phyloP scores from a whole-genome alignment of 2,329 filamentous ascomycete species.

The Calonectria naviculata region DNA sequence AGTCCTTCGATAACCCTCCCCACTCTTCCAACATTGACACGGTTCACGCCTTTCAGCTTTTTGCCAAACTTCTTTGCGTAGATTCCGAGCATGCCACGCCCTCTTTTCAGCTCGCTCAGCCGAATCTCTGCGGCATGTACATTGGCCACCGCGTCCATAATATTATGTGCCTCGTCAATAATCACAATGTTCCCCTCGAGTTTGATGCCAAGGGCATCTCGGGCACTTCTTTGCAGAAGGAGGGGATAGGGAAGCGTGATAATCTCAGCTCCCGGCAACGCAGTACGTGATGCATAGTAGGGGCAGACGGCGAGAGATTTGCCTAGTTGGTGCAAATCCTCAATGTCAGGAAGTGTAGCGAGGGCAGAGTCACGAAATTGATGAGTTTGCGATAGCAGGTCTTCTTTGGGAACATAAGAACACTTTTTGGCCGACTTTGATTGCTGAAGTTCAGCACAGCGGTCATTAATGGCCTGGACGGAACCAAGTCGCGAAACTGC shows the following conservation, averaged over 20 bases:
- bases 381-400: constrained; percentile 76
- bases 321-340: constrained; percentile 85
- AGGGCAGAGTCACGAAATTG: constrained; percentile 88
- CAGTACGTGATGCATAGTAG: constrained; percentile 93
- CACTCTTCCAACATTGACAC: constrained; percentile 90
- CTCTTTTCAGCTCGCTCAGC: constrained; percentile 77
- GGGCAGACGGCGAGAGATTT: constrained; percentile 86
- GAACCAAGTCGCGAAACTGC: constrained; percentile 78
- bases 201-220: constrained; percentile 88
- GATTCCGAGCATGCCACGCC: constrained; percentile 78
- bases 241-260: constrained; percentile 93
- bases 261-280: constrained; percentile 87
- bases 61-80: constrained; percentile 93
- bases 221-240: constrained; percentile 85
- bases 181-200: constrained; percentile 92
- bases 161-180: constrained; percentile 96
- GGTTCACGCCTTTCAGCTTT: constrained; percentile 88
- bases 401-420: constrained; percentile 80
- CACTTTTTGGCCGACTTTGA: constrained; percentile 71
- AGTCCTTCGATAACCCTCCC: constrained; percentile 86
- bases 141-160: constrained; percentile 92
- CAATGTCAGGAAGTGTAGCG: constrained; percentile 90
- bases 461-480: constrained; percentile 89
- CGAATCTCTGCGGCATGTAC: constrained; percentile 86
- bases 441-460: constrained; percentile 91